Percentiles rank a stretch among this genome's conserved stretches.
Conservation (phyloP, 2,329 filamentous ascomycete genomes). For the Fusarium nisikadoi region DNA sequence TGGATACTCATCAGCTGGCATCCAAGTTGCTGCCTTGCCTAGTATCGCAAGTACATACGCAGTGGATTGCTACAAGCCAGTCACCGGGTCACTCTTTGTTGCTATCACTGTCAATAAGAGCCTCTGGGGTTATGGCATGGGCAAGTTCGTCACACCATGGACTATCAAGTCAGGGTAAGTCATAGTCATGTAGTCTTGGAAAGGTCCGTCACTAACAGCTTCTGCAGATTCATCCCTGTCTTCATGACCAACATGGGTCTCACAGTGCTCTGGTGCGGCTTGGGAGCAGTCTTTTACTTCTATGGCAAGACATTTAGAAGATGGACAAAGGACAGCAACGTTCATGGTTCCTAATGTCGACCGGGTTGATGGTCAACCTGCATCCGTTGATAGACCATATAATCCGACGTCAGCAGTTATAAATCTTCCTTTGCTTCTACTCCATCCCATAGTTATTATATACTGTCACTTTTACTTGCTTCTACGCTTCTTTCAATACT, state of each 20-base stretch:
- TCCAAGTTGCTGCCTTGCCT: background rate
- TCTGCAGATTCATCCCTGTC: background rate
- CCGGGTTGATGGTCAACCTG: background rate
- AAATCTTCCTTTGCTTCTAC: background rate
- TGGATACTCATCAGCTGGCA: background rate
- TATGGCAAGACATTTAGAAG: constrained; percentile 2
- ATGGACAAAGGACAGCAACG: constrained; percentile 5
- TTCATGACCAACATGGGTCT: constrained; percentile 13
- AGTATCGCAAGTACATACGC: constrained; percentile 3
- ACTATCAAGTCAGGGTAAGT: constrained; percentile 12
- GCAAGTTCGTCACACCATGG: constrained; percentile 3
- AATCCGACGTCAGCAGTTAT: fast-evolving
- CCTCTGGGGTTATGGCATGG: constrained; percentile 4
- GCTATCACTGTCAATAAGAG: background rate
- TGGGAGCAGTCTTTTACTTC: background rate
- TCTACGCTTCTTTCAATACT: fast-evolving
- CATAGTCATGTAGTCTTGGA: too few relatives aligned
- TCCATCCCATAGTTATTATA: too few relatives aligned
- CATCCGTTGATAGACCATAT: fast-evolving
- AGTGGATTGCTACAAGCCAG: constrained; percentile 6
- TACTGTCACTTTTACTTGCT: background rate
- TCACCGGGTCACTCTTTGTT: background rate
- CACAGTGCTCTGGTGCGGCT: background rate
- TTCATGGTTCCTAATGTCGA: background rate
- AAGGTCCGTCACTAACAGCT: fast-evolving